Conservation (phyloP, 345 rosid genomes). For the Geranium rotundifolium region DNA sequence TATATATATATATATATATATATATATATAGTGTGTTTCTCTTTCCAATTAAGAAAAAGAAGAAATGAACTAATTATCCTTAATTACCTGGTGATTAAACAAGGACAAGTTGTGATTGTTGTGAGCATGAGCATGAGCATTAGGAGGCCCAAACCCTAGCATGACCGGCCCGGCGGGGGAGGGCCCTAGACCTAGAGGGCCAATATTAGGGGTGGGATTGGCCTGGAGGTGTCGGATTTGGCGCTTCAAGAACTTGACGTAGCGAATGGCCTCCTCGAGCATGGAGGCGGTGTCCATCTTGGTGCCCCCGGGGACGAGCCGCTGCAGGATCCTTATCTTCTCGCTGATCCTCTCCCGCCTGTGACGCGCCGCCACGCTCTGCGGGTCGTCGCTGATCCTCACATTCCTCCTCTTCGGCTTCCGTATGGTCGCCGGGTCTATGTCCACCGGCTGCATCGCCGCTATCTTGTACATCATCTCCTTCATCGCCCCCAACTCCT, state of each 20-base stretch:
- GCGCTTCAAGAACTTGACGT: constrained; percentile 85
- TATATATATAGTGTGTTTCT: too few relatives aligned
- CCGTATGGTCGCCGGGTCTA: constrained; percentile 66
- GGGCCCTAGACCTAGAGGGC: neutral
- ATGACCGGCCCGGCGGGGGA: neutral
- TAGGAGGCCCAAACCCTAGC: too few relatives aligned
- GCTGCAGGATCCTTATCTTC: constrained; percentile 74
- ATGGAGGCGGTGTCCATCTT: constrained; percentile 97
- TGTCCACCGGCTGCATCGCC: constrained; percentile 88
- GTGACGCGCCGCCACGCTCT: constrained; percentile 91
- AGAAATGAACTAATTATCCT: constrained; percentile 5
- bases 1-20: too few relatives aligned
- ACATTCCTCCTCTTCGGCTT: constrained; percentile 84
- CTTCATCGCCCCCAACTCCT: constrained; percentile 80
- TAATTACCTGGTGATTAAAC: constrained; percentile 28
- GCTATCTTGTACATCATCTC: constrained; percentile 98
- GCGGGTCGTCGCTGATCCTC: constrained; percentile 87
- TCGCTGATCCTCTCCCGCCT: constrained; percentile 89
- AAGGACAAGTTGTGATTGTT: constrained; percentile 9
- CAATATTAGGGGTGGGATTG: constrained; percentile 6
- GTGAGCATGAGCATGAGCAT: too few relatives aligned
- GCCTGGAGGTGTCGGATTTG: constrained; percentile 69
- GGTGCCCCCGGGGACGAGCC: constrained; percentile 91
- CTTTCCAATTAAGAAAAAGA: too few relatives aligned
- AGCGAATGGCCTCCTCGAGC: constrained; percentile 87